Conservation (phyloP, 2,329 filamentous ascomycete genomes). For the Cytospora piceicola region DNA sequence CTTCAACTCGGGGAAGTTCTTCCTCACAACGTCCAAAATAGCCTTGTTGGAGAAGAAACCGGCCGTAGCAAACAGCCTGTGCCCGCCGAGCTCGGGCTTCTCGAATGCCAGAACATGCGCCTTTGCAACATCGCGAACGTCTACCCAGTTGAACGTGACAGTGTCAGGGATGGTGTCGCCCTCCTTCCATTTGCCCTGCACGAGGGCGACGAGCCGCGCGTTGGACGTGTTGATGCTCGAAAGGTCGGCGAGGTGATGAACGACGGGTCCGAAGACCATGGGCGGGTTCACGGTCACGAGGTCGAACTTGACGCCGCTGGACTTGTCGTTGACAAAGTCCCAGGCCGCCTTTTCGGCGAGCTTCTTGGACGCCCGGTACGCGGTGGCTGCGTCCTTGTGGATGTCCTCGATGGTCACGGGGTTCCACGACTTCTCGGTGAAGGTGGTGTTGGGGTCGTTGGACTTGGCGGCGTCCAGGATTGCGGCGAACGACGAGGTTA, state of each 20-base stretch:
- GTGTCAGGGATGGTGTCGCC: slow-evolving; percentile 44
- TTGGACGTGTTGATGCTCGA: slow-evolving; percentile 58
- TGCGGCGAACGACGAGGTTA: slow-evolving; percentile 61
- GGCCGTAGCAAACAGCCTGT: slow-evolving; percentile 54
- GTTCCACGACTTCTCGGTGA: slow-evolving; percentile 58
- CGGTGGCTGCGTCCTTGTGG: slow-evolving; percentile 43
- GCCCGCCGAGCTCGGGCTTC: slow-evolving; percentile 50
- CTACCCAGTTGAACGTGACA: slow-evolving; percentile 53
- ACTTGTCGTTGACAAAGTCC: slow-evolving; percentile 49
- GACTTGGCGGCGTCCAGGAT: slow-evolving; percentile 48
- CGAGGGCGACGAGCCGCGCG: slow-evolving; percentile 52
- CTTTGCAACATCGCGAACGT: slow-evolving; percentile 59
- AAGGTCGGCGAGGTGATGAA: slow-evolving; percentile 50
- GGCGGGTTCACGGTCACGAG: slow-evolving; percentile 60
- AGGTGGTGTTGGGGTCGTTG: slow-evolving; percentile 45
- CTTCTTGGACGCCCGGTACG: slow-evolving; percentile 59
- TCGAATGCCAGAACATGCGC: slow-evolving; percentile 59
- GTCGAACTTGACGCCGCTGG: slow-evolving; percentile 51
- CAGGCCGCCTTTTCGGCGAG: slow-evolving; percentile 57
- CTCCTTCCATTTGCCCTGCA: slow-evolving; percentile 55
- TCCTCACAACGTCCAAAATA: slow-evolving; percentile 49
- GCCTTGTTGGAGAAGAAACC: slow-evolving; percentile 53
- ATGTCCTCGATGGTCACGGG: slow-evolving; percentile 53
- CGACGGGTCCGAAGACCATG: slow-evolving; percentile 58
- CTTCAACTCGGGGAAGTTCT: slow-evolving; percentile 54